Conservation (phyloP, 148 eudicot species). For the Rhododendron mucronatum region DNA sequence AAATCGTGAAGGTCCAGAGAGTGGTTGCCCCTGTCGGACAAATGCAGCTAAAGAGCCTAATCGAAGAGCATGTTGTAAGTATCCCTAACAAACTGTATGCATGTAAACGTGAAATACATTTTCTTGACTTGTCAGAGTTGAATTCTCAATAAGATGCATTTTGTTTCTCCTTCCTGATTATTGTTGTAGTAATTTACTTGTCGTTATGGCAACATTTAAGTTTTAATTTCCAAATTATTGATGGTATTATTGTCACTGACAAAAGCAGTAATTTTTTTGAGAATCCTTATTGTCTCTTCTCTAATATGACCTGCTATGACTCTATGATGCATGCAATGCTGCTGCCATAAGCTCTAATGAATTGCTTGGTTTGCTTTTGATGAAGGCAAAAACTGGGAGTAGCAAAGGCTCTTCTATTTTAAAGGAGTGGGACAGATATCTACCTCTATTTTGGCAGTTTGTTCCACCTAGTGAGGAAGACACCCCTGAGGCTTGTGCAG, state of each 20-base stretch:
- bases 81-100: conserved; percentile 11
- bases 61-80: conserved; percentile 98
- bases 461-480: conserved; percentile 99
- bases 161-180: not conserved
- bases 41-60: conserved; percentile 88
- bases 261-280: not conserved
- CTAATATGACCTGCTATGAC: not conserved
- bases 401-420: conserved; percentile 77
- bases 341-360: not conserved
- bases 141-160: not conserved
- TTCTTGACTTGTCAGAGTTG: not conserved
- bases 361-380: not conserved
- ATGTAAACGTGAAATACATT: not conserved
- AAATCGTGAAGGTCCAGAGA: conserved; percentile 96
- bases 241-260: not conserved
- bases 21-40: conserved; percentile 96
- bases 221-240: not conserved
- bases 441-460: conserved; percentile 90
- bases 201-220: not conserved
- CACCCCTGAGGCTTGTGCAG: conserved; percentile 96
- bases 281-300: not conserved
- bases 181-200: not conserved
- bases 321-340: not conserved
- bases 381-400: conserved; percentile 96
- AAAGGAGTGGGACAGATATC: conserved; percentile 91